Evolutionary conservation across 352 stramenopile genomes (phyloP).

Genomic region (Phytophthora sp.): DNA sequence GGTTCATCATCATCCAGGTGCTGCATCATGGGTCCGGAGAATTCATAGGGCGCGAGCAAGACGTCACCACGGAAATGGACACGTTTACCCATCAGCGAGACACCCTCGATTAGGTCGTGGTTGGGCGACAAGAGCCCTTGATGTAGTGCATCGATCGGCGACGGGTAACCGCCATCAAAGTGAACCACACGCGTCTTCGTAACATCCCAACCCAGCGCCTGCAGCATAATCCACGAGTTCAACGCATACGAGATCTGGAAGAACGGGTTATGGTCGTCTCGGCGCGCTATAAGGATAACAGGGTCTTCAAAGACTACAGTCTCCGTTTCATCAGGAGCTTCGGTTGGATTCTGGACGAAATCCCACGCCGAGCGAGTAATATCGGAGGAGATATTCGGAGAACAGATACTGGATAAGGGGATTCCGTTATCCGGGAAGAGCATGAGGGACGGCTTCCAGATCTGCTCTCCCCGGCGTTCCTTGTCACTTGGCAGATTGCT

Average conservation of each 20-base stretch:
- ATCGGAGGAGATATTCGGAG: background rate
- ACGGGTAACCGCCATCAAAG: constrained; percentile 52
- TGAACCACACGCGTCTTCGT: constrained; percentile 47
- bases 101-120: constrained; percentile 35
- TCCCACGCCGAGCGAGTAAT: constrained; percentile 28
- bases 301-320: constrained; percentile 37
- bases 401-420: constrained; percentile 25
- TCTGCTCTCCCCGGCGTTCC: constrained; percentile 34
- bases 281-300: constrained; percentile 46
- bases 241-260: constrained; percentile 53
- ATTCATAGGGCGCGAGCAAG: constrained; percentile 58
- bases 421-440: background rate
- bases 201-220: constrained; percentile 41
- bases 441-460: constrained; percentile 32
- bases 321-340: constrained; percentile 25
- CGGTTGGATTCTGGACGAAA: constrained; percentile 38
- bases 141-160: constrained; percentile 51
- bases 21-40: constrained; percentile 66
- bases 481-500: constrained; percentile 15
- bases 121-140: constrained; percentile 43
- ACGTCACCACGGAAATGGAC: constrained; percentile 56
- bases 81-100: constrained; percentile 36
- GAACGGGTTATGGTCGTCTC: constrained; percentile 64
- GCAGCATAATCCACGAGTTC: constrained; percentile 50
- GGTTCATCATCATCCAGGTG: constrained; percentile 70